A percentile compares a stretch with the other conserved stretches of the same genome.
These are phyloP conservation scores for Neonectria punicea DNA, from an alignment of 2,329 filamentous ascomycete genomes.

Conservation along the genomic window DNA sequence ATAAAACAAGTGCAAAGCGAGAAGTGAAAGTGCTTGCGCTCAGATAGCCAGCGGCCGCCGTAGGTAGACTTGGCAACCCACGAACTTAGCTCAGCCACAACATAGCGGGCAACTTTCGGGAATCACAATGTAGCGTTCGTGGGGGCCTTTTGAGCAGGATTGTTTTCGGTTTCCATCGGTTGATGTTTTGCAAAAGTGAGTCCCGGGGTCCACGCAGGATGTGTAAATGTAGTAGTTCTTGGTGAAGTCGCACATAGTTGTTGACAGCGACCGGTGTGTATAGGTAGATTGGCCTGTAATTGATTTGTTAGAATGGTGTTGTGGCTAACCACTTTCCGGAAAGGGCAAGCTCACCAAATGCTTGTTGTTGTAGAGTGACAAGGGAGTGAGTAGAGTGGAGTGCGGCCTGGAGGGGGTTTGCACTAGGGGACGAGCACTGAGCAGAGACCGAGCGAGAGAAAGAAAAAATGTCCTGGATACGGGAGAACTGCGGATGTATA, in stretches of 20 bases:
- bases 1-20: neutral
- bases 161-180: slow-evolving; percentile 71
- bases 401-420: slow-evolving; percentile 1
- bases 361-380: slow-evolving; percentile 11
- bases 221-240: slow-evolving; percentile 84
- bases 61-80: slow-evolving; percentile 1
- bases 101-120: slow-evolving; percentile 68
- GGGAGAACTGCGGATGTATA: neutral
- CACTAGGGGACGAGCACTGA: neutral
- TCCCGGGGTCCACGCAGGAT: slow-evolving; percentile 73
- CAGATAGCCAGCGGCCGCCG: slow-evolving; percentile 1
- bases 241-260: slow-evolving; percentile 71
- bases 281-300: neutral
- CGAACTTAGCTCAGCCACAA: slow-evolving; percentile 46
- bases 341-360: slow-evolving; percentile 28
- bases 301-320: slow-evolving; percentile 13
- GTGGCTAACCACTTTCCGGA: slow-evolving; percentile 23
- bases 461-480: neutral
- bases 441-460: neutral
- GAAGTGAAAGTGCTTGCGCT: neutral
- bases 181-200: slow-evolving; percentile 77
- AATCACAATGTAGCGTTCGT: slow-evolving; percentile 79
- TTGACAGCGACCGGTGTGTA: neutral
- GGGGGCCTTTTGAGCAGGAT: slow-evolving; percentile 71
- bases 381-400: slow-evolving; percentile 12